Evolutionary conservation across 2,329 filamentous ascomycete genomes (phyloP).

Genomic region (Chrysoporthe cubensis): DNA sequence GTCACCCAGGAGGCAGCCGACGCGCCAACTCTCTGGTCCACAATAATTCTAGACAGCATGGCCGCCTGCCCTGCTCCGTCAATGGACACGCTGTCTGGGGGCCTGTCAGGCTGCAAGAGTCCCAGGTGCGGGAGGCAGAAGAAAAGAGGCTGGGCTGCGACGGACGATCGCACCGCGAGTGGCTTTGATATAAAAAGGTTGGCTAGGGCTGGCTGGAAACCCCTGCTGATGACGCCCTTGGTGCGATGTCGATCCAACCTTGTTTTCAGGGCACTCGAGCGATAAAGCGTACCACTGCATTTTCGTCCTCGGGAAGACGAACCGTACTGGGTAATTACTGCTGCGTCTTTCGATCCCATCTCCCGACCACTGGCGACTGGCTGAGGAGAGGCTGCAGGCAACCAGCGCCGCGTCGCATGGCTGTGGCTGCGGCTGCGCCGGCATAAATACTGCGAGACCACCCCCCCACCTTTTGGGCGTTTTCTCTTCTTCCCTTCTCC

Average conservation of each 20-base stretch:
- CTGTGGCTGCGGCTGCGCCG: background rate
- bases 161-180: conserved; percentile 7
- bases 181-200: conserved; percentile 22
- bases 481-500: conserved; percentile 47
- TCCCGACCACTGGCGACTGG: conserved; percentile 11
- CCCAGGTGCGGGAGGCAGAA: background rate
- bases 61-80: background rate
- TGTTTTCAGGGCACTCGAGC: conserved; percentile 24
- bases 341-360: conserved; percentile 6
- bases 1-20: conserved; percentile 11
- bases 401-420: conserved; percentile 30
- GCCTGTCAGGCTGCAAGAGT: conserved; percentile 15
- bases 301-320: conserved; percentile 8
- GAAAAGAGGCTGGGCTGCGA: conserved; percentile 24
- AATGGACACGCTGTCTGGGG: conserved; percentile 12
- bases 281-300: conserved; percentile 18
- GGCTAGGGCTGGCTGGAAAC: conserved; percentile 17
- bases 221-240: conserved; percentile 24
- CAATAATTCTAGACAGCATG: background rate
- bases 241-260: conserved; percentile 25
- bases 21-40: conserved; percentile 13
- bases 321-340: background rate
- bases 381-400: conserved; percentile 22
- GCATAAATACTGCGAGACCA: conserved; percentile 44
- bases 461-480: conserved; percentile 38